A percentile compares a stretch with the other conserved stretches of the same genome.
Conservation (phyloP, 2,329 filamentous ascomycete genomes). For the Aspergillus floridensis region DNA sequence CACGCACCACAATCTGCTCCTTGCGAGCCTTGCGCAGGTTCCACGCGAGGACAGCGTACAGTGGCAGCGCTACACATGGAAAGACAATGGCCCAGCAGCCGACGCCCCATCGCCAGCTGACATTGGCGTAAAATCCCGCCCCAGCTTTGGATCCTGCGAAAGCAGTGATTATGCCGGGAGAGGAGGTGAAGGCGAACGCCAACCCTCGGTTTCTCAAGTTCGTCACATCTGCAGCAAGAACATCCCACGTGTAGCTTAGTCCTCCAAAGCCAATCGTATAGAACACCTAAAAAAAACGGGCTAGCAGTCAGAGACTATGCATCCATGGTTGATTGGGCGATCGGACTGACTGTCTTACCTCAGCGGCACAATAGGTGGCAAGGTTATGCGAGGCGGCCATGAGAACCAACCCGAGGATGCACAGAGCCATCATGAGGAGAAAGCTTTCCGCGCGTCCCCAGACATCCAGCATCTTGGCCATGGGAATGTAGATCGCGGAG, state of each 20-base stretch:
- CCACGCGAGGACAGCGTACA: conserved; percentile 53
- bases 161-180: conserved; percentile 63
- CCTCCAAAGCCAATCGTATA: conserved; percentile 59
- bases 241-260: conserved; percentile 55
- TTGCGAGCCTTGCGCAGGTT: conserved; percentile 58
- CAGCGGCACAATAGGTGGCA: conserved; percentile 58
- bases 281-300: conserved; percentile 49
- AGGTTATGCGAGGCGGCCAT: conserved; percentile 62
- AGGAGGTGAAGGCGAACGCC: conserved; percentile 59
- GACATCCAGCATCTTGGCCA: conserved; percentile 63
- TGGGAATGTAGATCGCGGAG: conserved; percentile 57
- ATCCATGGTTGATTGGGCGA: too few relatives aligned
- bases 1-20: conserved; percentile 48
- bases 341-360: too few relatives aligned
- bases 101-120: conserved; percentile 63
- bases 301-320: too few relatives aligned
- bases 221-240: conserved; percentile 63
- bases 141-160: conserved; percentile 58
- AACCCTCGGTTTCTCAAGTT: conserved; percentile 60
- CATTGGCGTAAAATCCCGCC: conserved; percentile 41
- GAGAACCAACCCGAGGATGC: conserved; percentile 54
- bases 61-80: conserved; percentile 55
- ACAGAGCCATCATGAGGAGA: conserved; percentile 46
- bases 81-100: conserved; percentile 61
- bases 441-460: conserved; percentile 62